These are phyloP conservation scores for Blastobotrys peoriensis DNA, from an alignment of 805 yeast genomes.

Conservation along the genomic window DNA sequence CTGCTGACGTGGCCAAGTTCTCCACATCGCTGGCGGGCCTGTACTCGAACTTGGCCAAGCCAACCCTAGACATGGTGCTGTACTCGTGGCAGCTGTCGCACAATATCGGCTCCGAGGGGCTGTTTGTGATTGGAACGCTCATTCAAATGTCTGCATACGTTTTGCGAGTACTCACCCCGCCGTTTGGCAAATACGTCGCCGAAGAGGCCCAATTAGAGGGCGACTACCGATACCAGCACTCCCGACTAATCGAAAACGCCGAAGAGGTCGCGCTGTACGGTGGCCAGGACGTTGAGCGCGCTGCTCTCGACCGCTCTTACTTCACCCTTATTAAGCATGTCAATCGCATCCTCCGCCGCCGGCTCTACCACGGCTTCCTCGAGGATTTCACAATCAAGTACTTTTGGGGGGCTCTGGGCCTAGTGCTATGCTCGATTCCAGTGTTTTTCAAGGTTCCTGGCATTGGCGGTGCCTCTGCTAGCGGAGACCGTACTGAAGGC, in stretches of 20 bases:
- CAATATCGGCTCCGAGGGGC: slow-evolving; percentile 54
- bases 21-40: slow-evolving; percentile 64
- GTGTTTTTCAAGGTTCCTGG: slow-evolving; percentile 58
- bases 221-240: slow-evolving; percentile 73
- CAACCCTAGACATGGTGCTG: slow-evolving; percentile 68
- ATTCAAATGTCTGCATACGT: slow-evolving; percentile 76
- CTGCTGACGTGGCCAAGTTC: slow-evolving; percentile 72
- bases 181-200: slow-evolving; percentile 74
- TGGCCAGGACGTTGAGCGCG: slow-evolving; percentile 76
- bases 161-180: slow-evolving; percentile 76
- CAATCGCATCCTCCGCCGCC: slow-evolving; percentile 66
- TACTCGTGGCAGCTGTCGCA: slow-evolving; percentile 70
- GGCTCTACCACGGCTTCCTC: slow-evolving; percentile 72
- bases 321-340: slow-evolving; percentile 75
- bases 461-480: slow-evolving; percentile 29
- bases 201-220: slow-evolving; percentile 78
- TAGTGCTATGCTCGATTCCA: slow-evolving; percentile 81
- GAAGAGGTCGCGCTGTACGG: slow-evolving; percentile 85
- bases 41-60: slow-evolving; percentile 80
- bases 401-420: slow-evolving; percentile 94
- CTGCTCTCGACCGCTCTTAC: slow-evolving; percentile 69
- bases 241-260: slow-evolving; percentile 67
- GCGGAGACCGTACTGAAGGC: slow-evolving; percentile 50
- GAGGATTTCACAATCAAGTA: slow-evolving; percentile 87
- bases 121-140: slow-evolving; percentile 68